These are phyloP conservation scores for Kwoniella dejecticola DNA, from an alignment of 768 basidiomycete species.

Conservation along the genomic window DNA sequence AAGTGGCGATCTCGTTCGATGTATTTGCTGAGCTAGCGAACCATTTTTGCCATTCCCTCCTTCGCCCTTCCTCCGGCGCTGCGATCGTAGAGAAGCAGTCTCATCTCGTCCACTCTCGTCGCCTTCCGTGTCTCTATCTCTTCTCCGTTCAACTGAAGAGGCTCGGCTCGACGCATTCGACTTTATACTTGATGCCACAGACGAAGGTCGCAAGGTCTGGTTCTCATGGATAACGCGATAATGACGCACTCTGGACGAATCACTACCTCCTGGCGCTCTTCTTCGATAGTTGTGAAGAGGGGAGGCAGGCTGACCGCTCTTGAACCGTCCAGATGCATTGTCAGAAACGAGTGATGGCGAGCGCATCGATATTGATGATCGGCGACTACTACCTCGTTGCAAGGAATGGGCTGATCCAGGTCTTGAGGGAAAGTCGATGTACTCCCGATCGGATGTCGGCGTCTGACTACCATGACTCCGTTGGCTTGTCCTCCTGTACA, in stretches of 20 bases:
- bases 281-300: constrained; percentile 77
- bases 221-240: constrained; percentile 45
- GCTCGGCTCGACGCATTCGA: constrained; percentile 69
- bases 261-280: constrained; percentile 70
- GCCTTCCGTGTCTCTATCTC: constrained; percentile 57
- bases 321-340: constrained; percentile 62
- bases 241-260: constrained; percentile 67
- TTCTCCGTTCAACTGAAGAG: constrained; percentile 62
- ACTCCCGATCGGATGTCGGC: constrained; percentile 74
- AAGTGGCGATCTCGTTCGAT: constrained; percentile 74
- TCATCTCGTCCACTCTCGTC: constrained; percentile 47
- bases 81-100: constrained; percentile 58
- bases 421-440: constrained; percentile 60
- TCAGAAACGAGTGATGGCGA: constrained; percentile 70
- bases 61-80: constrained; percentile 46
- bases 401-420: constrained; percentile 86
- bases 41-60: neutral
- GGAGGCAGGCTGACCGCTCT: constrained; percentile 65
- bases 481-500: constrained; percentile 59
- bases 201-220: constrained; percentile 65
- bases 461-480: constrained; percentile 76
- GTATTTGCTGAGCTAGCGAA: constrained; percentile 53
- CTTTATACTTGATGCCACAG: constrained; percentile 73
- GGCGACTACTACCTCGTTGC: constrained; percentile 56
- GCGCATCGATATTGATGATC: constrained; percentile 69